Percentiles rank a stretch among this genome's conserved stretches.
phyloP scores from a whole-genome alignment of 148 eudicot species.

The Oxyria digyna region DNA sequence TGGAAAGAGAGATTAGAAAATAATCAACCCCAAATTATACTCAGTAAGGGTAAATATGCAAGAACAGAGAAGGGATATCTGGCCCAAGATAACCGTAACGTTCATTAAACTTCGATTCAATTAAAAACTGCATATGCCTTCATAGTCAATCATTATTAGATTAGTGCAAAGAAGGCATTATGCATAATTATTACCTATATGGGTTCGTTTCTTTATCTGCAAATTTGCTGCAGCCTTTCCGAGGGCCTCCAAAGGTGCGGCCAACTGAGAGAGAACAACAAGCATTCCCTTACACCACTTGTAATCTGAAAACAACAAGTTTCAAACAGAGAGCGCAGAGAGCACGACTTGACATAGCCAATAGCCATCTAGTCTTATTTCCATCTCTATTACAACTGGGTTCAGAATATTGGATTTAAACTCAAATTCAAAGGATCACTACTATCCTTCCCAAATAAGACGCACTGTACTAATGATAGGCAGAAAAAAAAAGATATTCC shows the following conservation, averaged over 20 bases:
- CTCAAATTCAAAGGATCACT: not conserved
- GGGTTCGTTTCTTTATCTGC: constrained; percentile 61
- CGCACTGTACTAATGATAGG: not conserved
- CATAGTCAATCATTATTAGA: not conserved
- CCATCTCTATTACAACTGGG: not conserved
- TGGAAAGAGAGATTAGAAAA: not conserved
- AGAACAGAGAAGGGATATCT: not conserved
- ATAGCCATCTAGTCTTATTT: not conserved
- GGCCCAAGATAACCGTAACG: not conserved
- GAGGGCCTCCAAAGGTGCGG: constrained; percentile 59
- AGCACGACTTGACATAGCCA: not conserved
- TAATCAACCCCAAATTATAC: not conserved
- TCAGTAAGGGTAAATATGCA: not conserved
- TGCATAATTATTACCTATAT: constrained; percentile 34
- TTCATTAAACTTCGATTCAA: not conserved
- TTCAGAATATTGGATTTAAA: not conserved
- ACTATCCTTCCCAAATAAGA: not conserved
- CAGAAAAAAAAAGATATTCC: not conserved
- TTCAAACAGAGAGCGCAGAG: constrained; percentile 1
- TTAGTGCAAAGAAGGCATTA: not conserved
- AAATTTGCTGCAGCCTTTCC: constrained; percentile 84
- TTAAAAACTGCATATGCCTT: not conserved
- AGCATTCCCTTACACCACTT: constrained; percentile 8
- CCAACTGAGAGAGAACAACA: constrained; percentile 43
- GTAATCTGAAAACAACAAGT: constrained; percentile 3